Conservation (phyloP, 495 filamentous ascomycete genomes). For the Parmelia sp. region DNA sequence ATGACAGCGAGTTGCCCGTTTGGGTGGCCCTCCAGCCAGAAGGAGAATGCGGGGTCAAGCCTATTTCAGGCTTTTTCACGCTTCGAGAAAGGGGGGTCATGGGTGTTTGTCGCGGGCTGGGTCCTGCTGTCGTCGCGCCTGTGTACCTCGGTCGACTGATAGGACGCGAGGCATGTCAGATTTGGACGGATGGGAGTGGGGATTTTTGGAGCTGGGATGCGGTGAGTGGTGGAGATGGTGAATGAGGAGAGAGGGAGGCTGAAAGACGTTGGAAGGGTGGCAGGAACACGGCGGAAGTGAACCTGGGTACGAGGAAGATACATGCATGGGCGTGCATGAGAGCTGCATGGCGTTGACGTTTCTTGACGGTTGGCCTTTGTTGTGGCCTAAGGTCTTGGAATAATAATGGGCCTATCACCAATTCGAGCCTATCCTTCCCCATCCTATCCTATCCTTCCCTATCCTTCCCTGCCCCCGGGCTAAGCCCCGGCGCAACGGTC, state of each 20-base stretch:
- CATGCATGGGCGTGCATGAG: neutral
- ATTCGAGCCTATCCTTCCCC: no score
- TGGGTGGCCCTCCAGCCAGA: constrained; percentile 10
- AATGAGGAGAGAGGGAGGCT: neutral
- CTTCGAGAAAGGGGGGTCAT: constrained; percentile 8
- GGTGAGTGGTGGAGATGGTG: neutral
- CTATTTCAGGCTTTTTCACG: constrained; percentile 9
- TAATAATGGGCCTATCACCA: no score
- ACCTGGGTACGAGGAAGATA: neutral
- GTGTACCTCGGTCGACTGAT: neutral
- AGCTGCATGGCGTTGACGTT: neutral
- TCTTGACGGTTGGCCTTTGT: neutral
- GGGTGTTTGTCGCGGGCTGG: neutral
- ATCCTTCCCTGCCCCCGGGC: no score
- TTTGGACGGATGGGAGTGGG: neutral
- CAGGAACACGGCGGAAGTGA: neutral
- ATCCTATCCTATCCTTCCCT: no score
- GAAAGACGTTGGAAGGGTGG: neutral
- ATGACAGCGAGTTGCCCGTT: constrained; percentile 18
- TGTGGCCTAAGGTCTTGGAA: no score
- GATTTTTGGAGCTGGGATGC: no score
- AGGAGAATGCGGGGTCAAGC: constrained; percentile 20
- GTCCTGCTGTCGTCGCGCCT: constrained; percentile 10
- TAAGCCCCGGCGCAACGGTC: constrained; percentile 1
- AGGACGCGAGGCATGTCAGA: neutral